Evolutionary conservation across 768 basidiomycete species (phyloP).

Genomic region (Collybiopsis confluens): DNA sequence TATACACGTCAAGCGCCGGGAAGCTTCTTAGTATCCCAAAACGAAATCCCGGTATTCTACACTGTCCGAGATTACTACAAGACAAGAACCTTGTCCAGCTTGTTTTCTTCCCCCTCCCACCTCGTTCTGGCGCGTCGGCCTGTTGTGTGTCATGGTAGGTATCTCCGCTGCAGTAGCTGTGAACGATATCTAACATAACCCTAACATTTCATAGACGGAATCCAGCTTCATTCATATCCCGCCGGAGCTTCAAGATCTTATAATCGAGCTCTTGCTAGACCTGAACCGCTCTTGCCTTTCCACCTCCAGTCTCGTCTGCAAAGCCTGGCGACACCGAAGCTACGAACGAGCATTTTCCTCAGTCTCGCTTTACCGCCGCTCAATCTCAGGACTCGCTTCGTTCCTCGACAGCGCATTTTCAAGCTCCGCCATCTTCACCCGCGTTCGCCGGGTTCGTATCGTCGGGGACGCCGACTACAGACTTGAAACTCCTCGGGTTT

Average conservation of each 20-base stretch:
- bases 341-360: constrained; percentile 17
- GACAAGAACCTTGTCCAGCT: neutral
- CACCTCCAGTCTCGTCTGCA: constrained; percentile 17
- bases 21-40: neutral
- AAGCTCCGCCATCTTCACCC: constrained; percentile 14
- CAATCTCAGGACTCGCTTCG: constrained; percentile 12
- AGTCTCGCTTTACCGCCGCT: constrained; percentile 12
- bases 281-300: constrained; percentile 12
- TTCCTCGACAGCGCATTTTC: constrained; percentile 19
- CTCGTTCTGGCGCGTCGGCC: neutral
- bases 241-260: constrained; percentile 18
- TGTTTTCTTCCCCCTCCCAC: constrained; percentile 11
- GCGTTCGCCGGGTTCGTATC: constrained; percentile 13
- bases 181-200: too few relatives aligned
- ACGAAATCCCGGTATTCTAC: neutral
- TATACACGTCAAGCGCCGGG: too few relatives aligned
- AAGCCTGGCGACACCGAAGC: constrained; percentile 19
- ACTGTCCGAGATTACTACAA: neutral
- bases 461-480: neutral
- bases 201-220: neutral
- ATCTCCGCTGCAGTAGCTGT: too few relatives aligned
- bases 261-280: constrained; percentile 17
- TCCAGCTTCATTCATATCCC: constrained; percentile 10
- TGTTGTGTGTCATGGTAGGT: too few relatives aligned
- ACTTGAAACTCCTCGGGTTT: too few relatives aligned